Conservation (phyloP, 768 basidiomycete genomes). For the Boletus reticulatus region DNA sequence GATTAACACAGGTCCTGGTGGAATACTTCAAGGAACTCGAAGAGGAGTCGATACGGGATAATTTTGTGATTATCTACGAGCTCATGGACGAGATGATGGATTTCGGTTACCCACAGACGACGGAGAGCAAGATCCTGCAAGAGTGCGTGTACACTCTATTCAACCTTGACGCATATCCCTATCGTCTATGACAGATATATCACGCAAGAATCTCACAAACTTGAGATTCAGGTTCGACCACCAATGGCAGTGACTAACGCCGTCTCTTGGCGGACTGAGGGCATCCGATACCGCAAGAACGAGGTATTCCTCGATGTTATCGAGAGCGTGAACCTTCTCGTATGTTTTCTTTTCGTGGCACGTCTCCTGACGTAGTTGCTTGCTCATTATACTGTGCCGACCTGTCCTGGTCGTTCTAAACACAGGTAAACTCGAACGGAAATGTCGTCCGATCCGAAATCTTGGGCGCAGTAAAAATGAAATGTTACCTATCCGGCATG, state of each 20-base stretch:
- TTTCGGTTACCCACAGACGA: slow-evolving; percentile 98
- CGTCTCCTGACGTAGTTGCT: neutral
- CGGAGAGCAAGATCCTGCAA: slow-evolving; percentile 98
- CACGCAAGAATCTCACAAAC: slow-evolving; percentile 97
- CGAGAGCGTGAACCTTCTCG: slow-evolving; percentile 94
- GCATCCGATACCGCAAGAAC: slow-evolving; percentile 96
- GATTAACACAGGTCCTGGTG: slow-evolving; percentile 86
- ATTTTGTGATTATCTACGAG: slow-evolving; percentile 99
- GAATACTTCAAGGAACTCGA: slow-evolving; percentile 99
- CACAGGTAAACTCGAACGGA: slow-evolving; percentile 91
- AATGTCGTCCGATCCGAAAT: slow-evolving; percentile 98
- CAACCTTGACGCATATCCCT: neutral
- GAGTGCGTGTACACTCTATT: slow-evolving; percentile 53
- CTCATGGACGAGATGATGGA: slow-evolving; percentile 99
- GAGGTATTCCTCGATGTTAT: slow-evolving; percentile 99
- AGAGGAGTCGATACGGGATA: slow-evolving; percentile 98
- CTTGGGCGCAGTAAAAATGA: slow-evolving; percentile 99
- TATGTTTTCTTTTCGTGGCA: slow-evolving; percentile 38
- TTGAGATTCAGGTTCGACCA: slow-evolving; percentile 88
- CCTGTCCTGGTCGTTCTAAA: neutral
- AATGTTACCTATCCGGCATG: slow-evolving; percentile 99
- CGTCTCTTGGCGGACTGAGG: slow-evolving; percentile 97
- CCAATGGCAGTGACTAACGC: slow-evolving; percentile 98
- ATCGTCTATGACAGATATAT: slow-evolving; percentile 64
- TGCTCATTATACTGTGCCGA: neutral